Percentiles rank a stretch among this genome's conserved stretches.
phyloP scores from a whole-genome alignment of 129 eudicot species.

The Glebionis coronaria region DNA sequence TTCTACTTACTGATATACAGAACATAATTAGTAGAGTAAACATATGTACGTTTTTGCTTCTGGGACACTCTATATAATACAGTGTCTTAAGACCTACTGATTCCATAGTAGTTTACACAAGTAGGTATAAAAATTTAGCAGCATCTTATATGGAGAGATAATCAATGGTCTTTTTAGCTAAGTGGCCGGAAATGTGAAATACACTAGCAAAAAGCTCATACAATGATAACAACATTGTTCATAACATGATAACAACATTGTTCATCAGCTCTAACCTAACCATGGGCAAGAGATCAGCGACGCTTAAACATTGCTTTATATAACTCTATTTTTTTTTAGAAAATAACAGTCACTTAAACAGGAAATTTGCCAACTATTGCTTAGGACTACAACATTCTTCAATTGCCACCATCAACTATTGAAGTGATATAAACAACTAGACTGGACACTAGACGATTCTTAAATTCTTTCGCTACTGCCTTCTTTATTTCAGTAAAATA shows the following conservation, averaged over 20 bases:
- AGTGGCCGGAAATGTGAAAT: background rate
- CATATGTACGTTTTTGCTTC: background rate
- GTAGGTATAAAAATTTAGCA: too few species aligned
- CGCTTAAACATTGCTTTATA: background rate
- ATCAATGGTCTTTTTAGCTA: too few species aligned
- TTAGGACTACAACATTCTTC: background rate
- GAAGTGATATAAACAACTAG: background rate
- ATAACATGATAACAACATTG: background rate
- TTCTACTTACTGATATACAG: background rate
- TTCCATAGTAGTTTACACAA: too few species aligned
- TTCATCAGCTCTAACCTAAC: background rate
- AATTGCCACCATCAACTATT: background rate
- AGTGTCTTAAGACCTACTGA: background rate
- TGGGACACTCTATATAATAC: background rate
- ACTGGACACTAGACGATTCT: background rate
- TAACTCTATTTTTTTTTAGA: background rate
- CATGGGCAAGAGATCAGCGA: background rate
- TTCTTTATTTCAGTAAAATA: constrained; percentile 8
- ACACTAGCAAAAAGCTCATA: constrained; percentile 9
- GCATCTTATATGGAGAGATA: too few species aligned
- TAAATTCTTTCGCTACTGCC: background rate
- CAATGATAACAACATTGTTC: constrained; percentile 3
- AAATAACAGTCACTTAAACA: constrained; percentile 3
- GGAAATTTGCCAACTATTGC: constrained; percentile 1
- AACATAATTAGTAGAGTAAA: background rate